Conservation (phyloP, 345 rosid genomes). For the Eucalyptus cloeziana region DNA sequence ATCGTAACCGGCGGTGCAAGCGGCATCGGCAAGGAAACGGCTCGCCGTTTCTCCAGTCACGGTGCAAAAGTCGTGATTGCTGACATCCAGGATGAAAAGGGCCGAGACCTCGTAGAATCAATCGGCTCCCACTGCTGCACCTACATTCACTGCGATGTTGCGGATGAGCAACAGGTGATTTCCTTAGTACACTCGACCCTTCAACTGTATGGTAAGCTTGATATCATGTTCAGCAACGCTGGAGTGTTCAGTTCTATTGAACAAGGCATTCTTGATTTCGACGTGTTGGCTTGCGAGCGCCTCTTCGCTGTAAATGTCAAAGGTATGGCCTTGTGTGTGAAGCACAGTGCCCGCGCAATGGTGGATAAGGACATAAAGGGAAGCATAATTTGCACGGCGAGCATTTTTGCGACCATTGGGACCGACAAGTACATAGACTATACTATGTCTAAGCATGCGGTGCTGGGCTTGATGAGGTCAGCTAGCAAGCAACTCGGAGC, state of each 20-base stretch:
- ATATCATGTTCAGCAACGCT: slow-evolving; percentile 31
- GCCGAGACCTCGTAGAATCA: background rate
- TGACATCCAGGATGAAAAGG: slow-evolving; percentile 1
- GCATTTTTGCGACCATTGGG: background rate
- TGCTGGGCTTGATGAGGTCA: slow-evolving; percentile 17
- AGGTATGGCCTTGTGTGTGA: background rate
- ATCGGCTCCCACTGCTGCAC: background rate
- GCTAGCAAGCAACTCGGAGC: slow-evolving; percentile 25
- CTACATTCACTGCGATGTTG: slow-evolving; percentile 11
- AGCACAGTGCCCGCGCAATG: slow-evolving; percentile 22
- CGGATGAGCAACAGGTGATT: slow-evolving; percentile 5
- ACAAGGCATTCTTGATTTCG: slow-evolving; percentile 7
- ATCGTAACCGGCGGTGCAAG: slow-evolving; percentile 7
- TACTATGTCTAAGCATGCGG: slow-evolving; percentile 25
- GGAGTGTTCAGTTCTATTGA: background rate
- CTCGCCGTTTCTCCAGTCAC: background rate
- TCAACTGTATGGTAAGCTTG: background rate
- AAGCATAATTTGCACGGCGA: slow-evolving; percentile 29
- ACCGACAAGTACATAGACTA: background rate
- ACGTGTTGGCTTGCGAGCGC: background rate
- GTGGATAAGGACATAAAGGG: slow-evolving; percentile 8
- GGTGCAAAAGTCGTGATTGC: slow-evolving; percentile 1
- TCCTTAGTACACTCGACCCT: background rate
- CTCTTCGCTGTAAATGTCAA: slow-evolving; percentile 3
- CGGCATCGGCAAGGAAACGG: slow-evolving; percentile 1